Conservation (phyloP, 2,329 filamentous ascomycete genomes). For the Didymosphaeria variabile region DNA sequence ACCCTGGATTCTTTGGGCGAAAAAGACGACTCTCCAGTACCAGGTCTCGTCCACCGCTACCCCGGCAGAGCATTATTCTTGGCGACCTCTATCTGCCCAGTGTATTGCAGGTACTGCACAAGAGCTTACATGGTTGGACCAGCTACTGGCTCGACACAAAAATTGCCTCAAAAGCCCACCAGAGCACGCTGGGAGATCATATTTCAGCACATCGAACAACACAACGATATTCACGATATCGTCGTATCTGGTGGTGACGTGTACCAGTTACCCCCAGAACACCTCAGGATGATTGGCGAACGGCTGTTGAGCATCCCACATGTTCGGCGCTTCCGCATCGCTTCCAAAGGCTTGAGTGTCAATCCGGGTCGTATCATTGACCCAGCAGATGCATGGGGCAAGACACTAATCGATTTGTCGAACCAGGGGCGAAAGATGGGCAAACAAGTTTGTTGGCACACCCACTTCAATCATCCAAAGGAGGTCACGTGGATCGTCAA, state of each 20-base stretch:
- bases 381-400: conserved; percentile 61
- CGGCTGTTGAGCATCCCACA: conserved; percentile 65
- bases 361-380: conserved; percentile 66
- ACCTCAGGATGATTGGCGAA: conserved; percentile 64
- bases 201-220: conserved; percentile 64
- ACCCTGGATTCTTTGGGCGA: conserved; percentile 68
- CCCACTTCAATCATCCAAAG: conserved; percentile 70
- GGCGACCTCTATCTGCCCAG: conserved; percentile 67
- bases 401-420: conserved; percentile 61
- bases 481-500: conserved; percentile 70
- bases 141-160: conserved; percentile 61
- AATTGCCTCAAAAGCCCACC: conserved; percentile 43
- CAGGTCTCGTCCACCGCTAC: conserved; percentile 70
- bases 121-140: conserved; percentile 67
- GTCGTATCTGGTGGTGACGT: conserved; percentile 71
- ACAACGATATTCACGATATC: conserved; percentile 64
- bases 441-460: conserved; percentile 70
- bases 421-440: conserved; percentile 61
- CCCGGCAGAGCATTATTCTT: conserved; percentile 70
- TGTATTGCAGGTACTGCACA: conserved; percentile 71
- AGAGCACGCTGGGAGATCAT: conserved; percentile 65
- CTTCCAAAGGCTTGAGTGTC: conserved; percentile 69
- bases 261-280: conserved; percentile 64
- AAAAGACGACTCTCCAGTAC: conserved; percentile 63
- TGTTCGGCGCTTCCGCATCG: conserved; percentile 68